Percentiles rank a stretch among this genome's conserved stretches.
These are phyloP conservation scores for Lentinula guzmanii DNA, from an alignment of 768 basidiomycete genomes.

Conservation along the genomic window DNA sequence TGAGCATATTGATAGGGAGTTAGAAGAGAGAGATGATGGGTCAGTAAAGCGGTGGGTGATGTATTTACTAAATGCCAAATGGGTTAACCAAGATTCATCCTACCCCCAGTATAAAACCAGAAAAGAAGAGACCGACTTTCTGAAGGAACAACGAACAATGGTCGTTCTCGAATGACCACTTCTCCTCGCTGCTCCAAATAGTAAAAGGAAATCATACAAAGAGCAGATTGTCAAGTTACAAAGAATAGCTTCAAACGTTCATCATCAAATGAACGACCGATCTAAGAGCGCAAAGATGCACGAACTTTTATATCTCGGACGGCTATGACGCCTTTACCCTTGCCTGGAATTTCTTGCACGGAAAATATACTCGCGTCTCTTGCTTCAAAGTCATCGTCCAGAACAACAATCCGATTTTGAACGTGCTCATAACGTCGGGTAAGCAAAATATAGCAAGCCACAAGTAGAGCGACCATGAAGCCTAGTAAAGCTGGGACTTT, in stretches of 20 bases:
- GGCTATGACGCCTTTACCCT: constrained; percentile 51
- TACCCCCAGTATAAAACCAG: neutral
- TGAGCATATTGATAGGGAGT: constrained; percentile 26
- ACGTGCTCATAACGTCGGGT: neutral
- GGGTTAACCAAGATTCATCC: neutral
- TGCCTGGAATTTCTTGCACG: constrained; percentile 47
- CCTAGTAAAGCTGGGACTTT: neutral
- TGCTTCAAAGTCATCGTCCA: neutral
- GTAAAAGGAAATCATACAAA: neutral
- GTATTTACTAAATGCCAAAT: constrained; percentile 26
- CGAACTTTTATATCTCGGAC: constrained; percentile 43
- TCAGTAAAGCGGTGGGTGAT: constrained; percentile 41
- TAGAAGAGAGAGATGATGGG: constrained; percentile 26
- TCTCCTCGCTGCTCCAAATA: constrained; percentile 45
- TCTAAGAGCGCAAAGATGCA: neutral
- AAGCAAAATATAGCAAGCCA: neutral
- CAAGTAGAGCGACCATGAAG: neutral
- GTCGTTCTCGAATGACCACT: constrained; percentile 46
- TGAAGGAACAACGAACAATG: constrained; percentile 46
- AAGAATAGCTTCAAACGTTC: constrained; percentile 1
- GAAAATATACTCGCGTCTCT: constrained; percentile 18
- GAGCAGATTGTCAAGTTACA: constrained; percentile 1
- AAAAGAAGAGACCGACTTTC: constrained; percentile 30
- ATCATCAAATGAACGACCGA: neutral
- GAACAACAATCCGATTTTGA: neutral